Evolutionary conservation across 495 filamentous ascomycete genomes (phyloP), one percentile per base, ranked within the genome.

Genomic region (Podospora bellae-mahoneyi): DNA sequence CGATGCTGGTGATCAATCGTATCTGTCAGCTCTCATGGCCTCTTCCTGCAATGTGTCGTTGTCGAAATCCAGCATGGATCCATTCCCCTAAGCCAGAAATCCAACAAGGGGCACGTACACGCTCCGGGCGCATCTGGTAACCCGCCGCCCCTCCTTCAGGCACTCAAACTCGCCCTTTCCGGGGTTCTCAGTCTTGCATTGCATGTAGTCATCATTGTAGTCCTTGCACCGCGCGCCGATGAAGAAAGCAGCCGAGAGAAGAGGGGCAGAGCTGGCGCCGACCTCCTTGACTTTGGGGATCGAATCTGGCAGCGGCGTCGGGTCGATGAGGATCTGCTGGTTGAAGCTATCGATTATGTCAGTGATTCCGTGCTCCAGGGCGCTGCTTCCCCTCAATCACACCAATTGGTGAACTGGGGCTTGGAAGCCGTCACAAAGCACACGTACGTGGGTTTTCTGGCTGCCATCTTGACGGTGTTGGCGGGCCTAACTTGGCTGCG

Each of bases 191-290:
- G 86, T 90, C 89, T 98, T 99, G 88, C 95, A 99, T 81, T 95
- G 88, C 93, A 99, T 98, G 81, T 88, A 99, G 81, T 99, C 95
- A 83, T 99, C 95, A 81, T 97, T 99, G 84, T 92, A 99, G 60
- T 91, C 84, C 75, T 86, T 89, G 88, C 95, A 99, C 73, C 94
- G 88, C 68, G 92, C 93, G 60, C 95, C 95, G 78, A 99, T 99
- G 77, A 97, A 98, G 85, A 89, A 99, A n/a, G 92, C 87, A 19
- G 95, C 96, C 69, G 91, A 94, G 44, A 93, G 81, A 27, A 99
- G 84, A 54, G 95, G 96, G 19, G 94, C 96, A 57, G 93, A 97
- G 68, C 89, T 95, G 61, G 92, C 85, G 64, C 95, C 95, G 72
- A 98, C 86, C 79, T 99, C 95, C 70, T 91, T 84, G 71, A 99